Evolutionary conservation across 441 rosid species (phyloP).

Genomic region (Populus hybrid): DNA sequence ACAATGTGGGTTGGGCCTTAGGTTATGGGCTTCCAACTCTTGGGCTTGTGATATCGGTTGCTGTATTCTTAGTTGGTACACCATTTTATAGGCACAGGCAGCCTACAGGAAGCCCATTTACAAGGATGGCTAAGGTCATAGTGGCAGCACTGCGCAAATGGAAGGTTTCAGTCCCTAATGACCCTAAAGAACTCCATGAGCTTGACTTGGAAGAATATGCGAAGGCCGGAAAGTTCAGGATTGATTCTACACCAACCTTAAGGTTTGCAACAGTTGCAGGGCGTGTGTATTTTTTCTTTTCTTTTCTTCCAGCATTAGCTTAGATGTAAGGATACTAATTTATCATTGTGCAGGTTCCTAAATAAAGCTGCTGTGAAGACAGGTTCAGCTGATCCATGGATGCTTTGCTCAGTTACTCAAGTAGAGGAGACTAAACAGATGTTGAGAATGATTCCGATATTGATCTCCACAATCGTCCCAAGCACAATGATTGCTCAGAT

Average conservation of each 20-base stretch:
- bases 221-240: constrained; percentile 46
- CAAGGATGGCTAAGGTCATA: constrained; percentile 68
- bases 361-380: constrained; percentile 65
- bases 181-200: constrained; percentile 53
- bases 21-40: constrained; percentile 79
- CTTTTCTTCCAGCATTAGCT: neutral
- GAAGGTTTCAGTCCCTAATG: constrained; percentile 38
- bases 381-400: constrained; percentile 50
- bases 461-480: constrained; percentile 63
- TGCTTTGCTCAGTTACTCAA: constrained; percentile 67
- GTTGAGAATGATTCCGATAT: constrained; percentile 74
- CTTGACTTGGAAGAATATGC: constrained; percentile 53
- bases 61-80: constrained; percentile 63
- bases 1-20: constrained; percentile 78
- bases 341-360: constrained; percentile 46
- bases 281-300: neutral
- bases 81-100: constrained; percentile 67
- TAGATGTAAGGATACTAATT: neutral
- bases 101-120: constrained; percentile 75
- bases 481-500: constrained; percentile 68
- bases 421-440: constrained; percentile 92
- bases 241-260: constrained; percentile 57
- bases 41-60: constrained; percentile 59
- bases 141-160: constrained; percentile 65
- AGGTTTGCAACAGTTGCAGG: constrained; percentile 32